These are phyloP conservation scores for Gentiana macrophylla DNA, from an alignment of 257 asterid species.

Conservation along the genomic window DNA sequence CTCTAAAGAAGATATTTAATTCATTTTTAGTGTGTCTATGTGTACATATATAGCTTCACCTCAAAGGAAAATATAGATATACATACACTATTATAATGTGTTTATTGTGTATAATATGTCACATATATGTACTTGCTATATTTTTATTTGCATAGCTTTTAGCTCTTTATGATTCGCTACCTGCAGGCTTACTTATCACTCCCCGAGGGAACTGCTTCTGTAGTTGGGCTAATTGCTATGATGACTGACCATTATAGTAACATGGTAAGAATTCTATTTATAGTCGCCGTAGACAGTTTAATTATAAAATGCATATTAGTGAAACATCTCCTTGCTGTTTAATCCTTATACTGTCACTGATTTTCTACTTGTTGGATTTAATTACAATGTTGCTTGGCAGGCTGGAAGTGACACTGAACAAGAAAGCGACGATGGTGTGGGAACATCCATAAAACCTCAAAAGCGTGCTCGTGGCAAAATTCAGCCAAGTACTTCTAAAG, in stretches of 20 bases:
- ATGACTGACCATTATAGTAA: constrained; percentile 94
- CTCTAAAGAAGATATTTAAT: no score
- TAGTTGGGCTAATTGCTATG: constrained; percentile 86
- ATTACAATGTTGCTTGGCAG: constrained; percentile 37
- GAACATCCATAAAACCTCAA: constrained; percentile 62
- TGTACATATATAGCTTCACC: no score
- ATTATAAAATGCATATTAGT: no score
- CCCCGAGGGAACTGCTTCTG: constrained; percentile 94
- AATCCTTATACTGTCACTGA: no score
- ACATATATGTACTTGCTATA: no score
- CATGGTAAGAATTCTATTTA: constrained; percentile 44
- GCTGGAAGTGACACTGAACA: constrained; percentile 80
- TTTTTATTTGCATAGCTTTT: no score
- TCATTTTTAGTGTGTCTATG: no score
- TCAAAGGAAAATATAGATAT: no score
- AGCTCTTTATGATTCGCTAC: background rate
- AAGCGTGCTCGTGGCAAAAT: constrained; percentile 66
- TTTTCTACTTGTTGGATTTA: constrained; percentile 5
- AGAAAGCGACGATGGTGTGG: constrained; percentile 82
- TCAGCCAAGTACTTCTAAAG: constrained; percentile 45
- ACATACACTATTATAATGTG: no score
- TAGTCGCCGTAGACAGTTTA: background rate
- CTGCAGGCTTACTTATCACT: constrained; percentile 96
- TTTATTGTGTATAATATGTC: no score
- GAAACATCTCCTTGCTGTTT: no score